These are phyloP conservation scores for Kentomonas sorsogonicus DNA, from an alignment of 208 protist genomes.

Conservation along the genomic window DNA sequence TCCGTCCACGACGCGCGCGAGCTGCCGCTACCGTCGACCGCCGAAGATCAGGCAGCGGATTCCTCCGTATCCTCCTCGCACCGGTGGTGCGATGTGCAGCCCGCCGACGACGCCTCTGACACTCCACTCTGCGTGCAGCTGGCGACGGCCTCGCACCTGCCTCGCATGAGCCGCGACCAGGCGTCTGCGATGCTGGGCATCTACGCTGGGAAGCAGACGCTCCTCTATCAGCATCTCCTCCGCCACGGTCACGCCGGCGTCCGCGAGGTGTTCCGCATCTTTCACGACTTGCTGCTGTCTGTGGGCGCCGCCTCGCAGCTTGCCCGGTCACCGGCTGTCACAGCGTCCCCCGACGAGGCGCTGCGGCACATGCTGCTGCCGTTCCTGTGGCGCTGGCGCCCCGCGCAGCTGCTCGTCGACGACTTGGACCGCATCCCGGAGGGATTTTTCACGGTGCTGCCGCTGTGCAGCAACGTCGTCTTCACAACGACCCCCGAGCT, in stretches of 20 bases:
- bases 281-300: conserved; percentile 52
- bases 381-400: conserved; percentile 64
- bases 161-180: conserved; percentile 30
- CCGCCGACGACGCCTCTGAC: too few species aligned
- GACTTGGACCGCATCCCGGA: conserved; percentile 68
- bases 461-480: conserved; percentile 41
- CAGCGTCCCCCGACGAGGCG: conserved; percentile 31
- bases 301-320: conserved; percentile 63
- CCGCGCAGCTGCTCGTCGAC: conserved; percentile 58
- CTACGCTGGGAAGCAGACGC: conserved; percentile 55
- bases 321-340: conserved; percentile 37
- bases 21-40: too few species aligned
- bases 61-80: too few species aligned
- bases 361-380: conserved; percentile 35
- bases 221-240: conserved; percentile 41
- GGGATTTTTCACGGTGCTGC: conserved; percentile 51
- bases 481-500: conserved; percentile 47
- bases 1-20: too few species aligned
- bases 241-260: conserved; percentile 31
- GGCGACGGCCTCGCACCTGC: conserved; percentile 28
- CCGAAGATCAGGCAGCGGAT: too few species aligned
- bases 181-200: conserved; percentile 48
- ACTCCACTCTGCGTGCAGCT: too few species aligned
- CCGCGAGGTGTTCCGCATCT: conserved; percentile 36
- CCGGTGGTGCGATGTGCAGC: too few species aligned